Conservation (phyloP, 345 rosid species). For the Angophora floribunda region DNA sequence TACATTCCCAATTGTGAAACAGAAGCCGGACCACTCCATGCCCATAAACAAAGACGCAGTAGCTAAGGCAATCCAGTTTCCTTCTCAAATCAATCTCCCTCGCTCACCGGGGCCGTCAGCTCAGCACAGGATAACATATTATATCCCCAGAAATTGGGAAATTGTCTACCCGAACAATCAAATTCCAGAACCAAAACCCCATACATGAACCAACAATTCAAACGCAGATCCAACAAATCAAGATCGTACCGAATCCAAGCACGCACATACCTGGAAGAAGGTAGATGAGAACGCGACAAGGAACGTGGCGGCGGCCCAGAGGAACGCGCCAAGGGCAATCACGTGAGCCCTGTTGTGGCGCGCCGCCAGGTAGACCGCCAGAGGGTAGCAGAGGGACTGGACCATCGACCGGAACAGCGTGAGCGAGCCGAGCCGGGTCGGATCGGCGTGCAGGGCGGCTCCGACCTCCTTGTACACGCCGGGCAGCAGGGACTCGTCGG, state of each 20-base stretch:
- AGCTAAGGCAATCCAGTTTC: not conserved
- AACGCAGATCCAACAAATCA: not conserved
- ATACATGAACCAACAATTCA: not conserved
- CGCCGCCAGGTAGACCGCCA: slow-evolving; percentile 52
- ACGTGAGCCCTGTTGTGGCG: slow-evolving; percentile 60
- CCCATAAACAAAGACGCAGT: not conserved
- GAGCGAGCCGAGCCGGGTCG: slow-evolving; percentile 73
- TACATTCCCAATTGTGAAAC: not conserved
- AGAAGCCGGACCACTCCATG: not conserved
- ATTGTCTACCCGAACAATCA: not conserved
- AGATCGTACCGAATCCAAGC: not conserved
- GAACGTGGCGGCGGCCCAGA: slow-evolving; percentile 74
- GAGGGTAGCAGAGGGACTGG: slow-evolving; percentile 47
- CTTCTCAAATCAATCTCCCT: not conserved
- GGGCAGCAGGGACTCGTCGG: slow-evolving; percentile 83
- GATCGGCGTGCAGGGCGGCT: slow-evolving; percentile 69
- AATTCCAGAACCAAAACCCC: not conserved
- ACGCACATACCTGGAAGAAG: slow-evolving; percentile 37
- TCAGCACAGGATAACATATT: not conserved
- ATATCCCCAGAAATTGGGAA: not conserved
- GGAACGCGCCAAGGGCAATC: slow-evolving; percentile 60
- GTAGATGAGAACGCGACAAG: slow-evolving; percentile 65
- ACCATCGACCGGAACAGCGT: slow-evolving; percentile 58
- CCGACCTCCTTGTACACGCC: slow-evolving; percentile 95
- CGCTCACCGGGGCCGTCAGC: not conserved